These are phyloP conservation scores for Sarocladiaceae sp. DNA, from an alignment of 2,329 filamentous ascomycete species.

Conservation along the genomic window DNA sequence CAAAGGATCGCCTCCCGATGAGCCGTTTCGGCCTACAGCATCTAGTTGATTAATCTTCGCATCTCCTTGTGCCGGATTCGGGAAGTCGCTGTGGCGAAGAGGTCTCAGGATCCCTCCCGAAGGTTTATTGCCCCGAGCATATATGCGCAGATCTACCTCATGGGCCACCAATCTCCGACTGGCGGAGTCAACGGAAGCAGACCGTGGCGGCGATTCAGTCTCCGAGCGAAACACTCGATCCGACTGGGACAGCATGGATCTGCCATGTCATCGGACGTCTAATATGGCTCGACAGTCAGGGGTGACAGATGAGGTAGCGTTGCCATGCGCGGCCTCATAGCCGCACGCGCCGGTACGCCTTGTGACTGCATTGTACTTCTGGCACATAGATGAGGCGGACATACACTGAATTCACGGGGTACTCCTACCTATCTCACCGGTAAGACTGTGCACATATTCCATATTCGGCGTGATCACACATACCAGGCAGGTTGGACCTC, in stretches of 20 bases:
- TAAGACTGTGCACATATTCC: too few relatives aligned
- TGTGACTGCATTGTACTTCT: too few relatives aligned
- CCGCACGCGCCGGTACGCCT: neutral
- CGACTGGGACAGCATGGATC: neutral
- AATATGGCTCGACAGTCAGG: neutral
- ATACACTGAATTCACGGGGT: too few relatives aligned
- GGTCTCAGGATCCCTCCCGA: too few relatives aligned
- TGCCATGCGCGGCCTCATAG: neutral
- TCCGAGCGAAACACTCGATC: neutral
- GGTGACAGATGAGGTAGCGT: neutral
- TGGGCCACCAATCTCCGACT: too few relatives aligned
- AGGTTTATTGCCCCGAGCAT: neutral
- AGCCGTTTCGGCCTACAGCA: neutral
- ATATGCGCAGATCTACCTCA: neutral
- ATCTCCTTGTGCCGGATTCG: too few relatives aligned
- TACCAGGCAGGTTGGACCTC: too few relatives aligned
- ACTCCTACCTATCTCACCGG: too few relatives aligned
- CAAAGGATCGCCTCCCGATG: neutral
- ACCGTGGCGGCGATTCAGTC: neutral
- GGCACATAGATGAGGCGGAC: too few relatives aligned
- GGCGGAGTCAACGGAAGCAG: neutral
- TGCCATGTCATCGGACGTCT: neutral
- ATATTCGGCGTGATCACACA: too few relatives aligned
- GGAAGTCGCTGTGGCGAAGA: too few relatives aligned
- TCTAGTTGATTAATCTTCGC: conserved; percentile 3